These are phyloP conservation scores for Microcyclosporella mali DNA, from an alignment of 2,329 filamentous ascomycete genomes.

Conservation along the genomic window DNA sequence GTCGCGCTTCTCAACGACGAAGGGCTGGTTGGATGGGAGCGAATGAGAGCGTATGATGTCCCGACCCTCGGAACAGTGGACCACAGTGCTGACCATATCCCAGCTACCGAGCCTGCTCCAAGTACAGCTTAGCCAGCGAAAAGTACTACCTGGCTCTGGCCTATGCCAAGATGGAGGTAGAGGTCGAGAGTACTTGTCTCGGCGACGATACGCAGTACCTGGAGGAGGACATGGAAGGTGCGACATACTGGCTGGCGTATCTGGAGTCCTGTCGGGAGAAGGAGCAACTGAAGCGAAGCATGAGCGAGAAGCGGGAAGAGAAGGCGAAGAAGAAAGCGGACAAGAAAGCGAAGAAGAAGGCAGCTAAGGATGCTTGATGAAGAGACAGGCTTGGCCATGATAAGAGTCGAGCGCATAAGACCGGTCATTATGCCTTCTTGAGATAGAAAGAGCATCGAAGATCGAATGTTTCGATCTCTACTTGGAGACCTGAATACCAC, in stretches of 20 bases:
- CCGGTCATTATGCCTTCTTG: too few relatives aligned
- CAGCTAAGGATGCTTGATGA: too few relatives aligned
- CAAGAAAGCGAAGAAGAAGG: conserved; percentile 15
- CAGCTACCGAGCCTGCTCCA: conserved; percentile 15
- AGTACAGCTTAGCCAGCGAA: conserved; percentile 13
- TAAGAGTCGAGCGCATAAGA: too few relatives aligned
- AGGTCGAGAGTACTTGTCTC: conserved; percentile 20
- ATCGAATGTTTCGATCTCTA: too few relatives aligned
- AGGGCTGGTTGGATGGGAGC: too few relatives aligned
- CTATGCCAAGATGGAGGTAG: conserved; percentile 17
- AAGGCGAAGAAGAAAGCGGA: conserved; percentile 11
- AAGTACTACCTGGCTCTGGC: conserved; percentile 14
- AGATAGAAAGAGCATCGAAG: too few relatives aligned
- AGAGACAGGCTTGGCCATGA: too few relatives aligned
- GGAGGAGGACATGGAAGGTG: conserved; percentile 5
- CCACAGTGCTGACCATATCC: too few relatives aligned
- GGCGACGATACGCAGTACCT: conserved; percentile 13
- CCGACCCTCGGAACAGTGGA: too few relatives aligned
- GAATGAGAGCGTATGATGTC: too few relatives aligned
- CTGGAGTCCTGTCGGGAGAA: conserved; percentile 6
- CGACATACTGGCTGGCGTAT: conserved; percentile 10
- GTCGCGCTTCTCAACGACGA: too few relatives aligned
- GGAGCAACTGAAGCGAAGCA: conserved; percentile 6
- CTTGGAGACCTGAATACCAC: too few relatives aligned
- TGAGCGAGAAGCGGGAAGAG: conserved; percentile 11